Conservation (phyloP, 257 asterid species). For the Rhazya stricta region DNA sequence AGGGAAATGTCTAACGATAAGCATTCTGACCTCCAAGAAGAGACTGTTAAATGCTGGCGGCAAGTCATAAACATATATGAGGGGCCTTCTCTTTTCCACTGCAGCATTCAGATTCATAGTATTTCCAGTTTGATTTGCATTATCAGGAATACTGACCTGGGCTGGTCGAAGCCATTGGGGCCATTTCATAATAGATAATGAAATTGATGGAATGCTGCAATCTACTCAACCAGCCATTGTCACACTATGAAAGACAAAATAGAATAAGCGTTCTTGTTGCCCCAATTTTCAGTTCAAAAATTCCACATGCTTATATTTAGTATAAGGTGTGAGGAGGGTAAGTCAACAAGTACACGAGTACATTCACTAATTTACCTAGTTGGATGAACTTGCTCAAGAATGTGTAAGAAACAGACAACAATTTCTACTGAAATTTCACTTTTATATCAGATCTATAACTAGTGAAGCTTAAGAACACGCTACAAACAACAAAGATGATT, state of each 20-base stretch:
- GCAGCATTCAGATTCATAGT: slow-evolving; percentile 47
- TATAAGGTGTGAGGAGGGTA: background rate
- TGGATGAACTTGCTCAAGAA: too few relatives aligned
- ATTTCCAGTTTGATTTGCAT: slow-evolving; percentile 31
- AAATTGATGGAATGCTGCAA: slow-evolving; percentile 83
- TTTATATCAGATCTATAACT: background rate
- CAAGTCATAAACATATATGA: slow-evolving; percentile 83
- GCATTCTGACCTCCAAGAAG: slow-evolving; percentile 64
- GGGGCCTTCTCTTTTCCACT: slow-evolving; percentile 77
- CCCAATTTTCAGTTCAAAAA: background rate
- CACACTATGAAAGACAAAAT: slow-evolving; percentile 50
- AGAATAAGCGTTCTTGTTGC: background rate
- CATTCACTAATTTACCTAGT: background rate
- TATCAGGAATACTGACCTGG: slow-evolving; percentile 48
- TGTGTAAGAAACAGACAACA: too few relatives aligned
- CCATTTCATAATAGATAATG: slow-evolving; percentile 67
- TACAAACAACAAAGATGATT: slow-evolving; percentile 1
- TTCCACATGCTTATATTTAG: background rate
- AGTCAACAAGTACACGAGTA: background rate
- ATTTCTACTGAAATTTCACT: background rate
- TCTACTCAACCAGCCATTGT: slow-evolving; percentile 87
- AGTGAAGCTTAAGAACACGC: background rate
- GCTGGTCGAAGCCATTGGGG: slow-evolving; percentile 94
- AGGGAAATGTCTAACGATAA: too few relatives aligned
- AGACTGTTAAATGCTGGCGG: slow-evolving; percentile 84